Base-by-base conservation (phyloP, 1,284 basidiomycete genomes). In the Tylopilus sp. region DNA sequence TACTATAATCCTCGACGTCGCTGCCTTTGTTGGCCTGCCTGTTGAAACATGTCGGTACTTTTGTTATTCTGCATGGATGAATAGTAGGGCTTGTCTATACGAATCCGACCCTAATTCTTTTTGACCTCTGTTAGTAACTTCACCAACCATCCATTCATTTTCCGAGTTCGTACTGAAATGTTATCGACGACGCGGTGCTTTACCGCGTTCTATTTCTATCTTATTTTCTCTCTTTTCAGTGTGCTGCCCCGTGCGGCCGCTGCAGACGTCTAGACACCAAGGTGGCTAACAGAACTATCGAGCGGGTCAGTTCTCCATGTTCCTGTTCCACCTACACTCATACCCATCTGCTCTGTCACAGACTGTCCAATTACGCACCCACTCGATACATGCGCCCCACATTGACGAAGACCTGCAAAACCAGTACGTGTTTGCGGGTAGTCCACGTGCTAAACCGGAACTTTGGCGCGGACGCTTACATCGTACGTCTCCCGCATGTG, bases 331-430 rank as follows among this genome's bases (percentile, higher is more conserved):
- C 32, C 36, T 36, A 36, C 36, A 13, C 36, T 36, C 4, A 36
- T 8, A 36, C 36, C 7, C 9, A 8, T 8, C 44, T 38, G 32
- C 53, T 3, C 41, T 53, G 12, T 24, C 47, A 7, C 62, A 94
- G 92, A 91, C 90, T 29, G 83, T 94, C 26, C 88, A 93, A 70
- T 82, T 97, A 60, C 87, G 94, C 60, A 96, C 95, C 61, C 95
- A 97, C 77, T 94, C 94, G 26, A 79, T 97, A 76, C 92, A 90
- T 74, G 87, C 94, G 26, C 95, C 95, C 60, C 94, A 95, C 75
- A 95, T 95, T 56, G 93, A 95, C 81, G 89, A 93, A 70, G 94
- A 96, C 79, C 83, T 96, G 26, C 95, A 96, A 83, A 96, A 96
- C 76, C 88, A 93, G 92, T 91, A 64, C 62, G 87, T 73, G 7